Evolutionary conservation across 345 rosid genomes (phyloP).

Genomic region (Dimocarpus longan): DNA sequence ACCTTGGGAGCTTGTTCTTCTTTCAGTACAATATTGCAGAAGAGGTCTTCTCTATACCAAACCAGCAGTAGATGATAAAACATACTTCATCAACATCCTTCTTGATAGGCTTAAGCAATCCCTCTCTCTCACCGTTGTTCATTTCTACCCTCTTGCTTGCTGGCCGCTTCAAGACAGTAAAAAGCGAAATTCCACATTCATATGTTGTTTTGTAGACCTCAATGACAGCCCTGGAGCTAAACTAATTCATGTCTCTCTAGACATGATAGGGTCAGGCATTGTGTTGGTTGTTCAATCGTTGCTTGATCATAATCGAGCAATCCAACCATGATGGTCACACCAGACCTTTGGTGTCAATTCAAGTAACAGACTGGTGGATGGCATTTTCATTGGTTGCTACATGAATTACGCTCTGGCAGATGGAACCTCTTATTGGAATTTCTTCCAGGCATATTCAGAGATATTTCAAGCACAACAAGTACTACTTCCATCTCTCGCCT

Average conservation of each 20-base stretch:
- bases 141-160: constrained; percentile 75
- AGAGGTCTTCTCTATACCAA: constrained; percentile 64
- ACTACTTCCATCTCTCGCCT: constrained; percentile 37
- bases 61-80: constrained; percentile 22
- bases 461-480: constrained; percentile 45
- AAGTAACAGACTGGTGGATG: constrained; percentile 72
- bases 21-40: constrained; percentile 64
- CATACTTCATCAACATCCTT: constrained; percentile 36
- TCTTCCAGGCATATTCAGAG: constrained; percentile 65
- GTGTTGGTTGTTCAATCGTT: constrained; percentile 55
- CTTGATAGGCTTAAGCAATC: constrained; percentile 51
- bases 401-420: constrained; percentile 65
- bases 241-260: constrained; percentile 47
- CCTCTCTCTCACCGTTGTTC: constrained; percentile 58
- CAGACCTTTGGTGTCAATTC: constrained; percentile 51
- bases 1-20: constrained; percentile 73
- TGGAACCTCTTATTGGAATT: constrained; percentile 68
- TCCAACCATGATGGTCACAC: constrained; percentile 61
- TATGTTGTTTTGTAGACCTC: constrained; percentile 57
- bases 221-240: constrained; percentile 49
- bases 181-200: constrained; percentile 32
- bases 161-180: constrained; percentile 54
- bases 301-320: constrained; percentile 63
- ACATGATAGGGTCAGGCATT: constrained; percentile 44
- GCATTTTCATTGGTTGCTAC: constrained; percentile 67